phyloP scores from a whole-genome alignment of 2,329 filamentous ascomycete species.

The Penicillium sp. region DNA sequence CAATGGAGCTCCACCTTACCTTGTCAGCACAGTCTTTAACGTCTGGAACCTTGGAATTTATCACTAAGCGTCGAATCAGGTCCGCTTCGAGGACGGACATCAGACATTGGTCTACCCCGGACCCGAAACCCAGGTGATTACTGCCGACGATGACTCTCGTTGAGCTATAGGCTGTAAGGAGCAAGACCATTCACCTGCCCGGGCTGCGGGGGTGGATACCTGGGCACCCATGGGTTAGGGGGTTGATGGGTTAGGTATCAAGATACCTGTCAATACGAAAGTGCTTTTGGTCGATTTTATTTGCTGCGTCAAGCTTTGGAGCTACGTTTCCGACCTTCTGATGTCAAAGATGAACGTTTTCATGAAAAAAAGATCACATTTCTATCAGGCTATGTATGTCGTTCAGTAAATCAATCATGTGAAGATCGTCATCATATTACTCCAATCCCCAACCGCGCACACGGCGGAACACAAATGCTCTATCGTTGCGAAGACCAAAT shows the following conservation, averaged over 20 bases:
- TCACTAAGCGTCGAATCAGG: neutral
- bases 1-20: neutral
- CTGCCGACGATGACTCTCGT: neutral
- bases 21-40: neutral
- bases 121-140: neutral
- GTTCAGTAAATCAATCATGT: neutral
- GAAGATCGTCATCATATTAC: slow-evolving; percentile 21
- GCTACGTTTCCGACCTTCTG: neutral
- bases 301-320: too few species aligned
- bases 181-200: too few species aligned
- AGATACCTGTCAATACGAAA: too few species aligned
- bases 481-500: slow-evolving; percentile 68
- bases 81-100: neutral
- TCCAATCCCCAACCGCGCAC: slow-evolving; percentile 61
- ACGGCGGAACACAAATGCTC: slow-evolving; percentile 62
- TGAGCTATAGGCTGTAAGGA: too few species aligned
- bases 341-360: neutral
- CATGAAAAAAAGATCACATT: neutral
- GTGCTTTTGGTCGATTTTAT: too few species aligned
- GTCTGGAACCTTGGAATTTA: neutral
- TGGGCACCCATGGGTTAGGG: too few species aligned
- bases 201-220: too few species aligned
- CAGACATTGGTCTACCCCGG: neutral
- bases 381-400: slow-evolving; percentile 1
- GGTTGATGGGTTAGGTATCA: too few species aligned